Evolutionary conservation across 2,329 filamentous ascomycete genomes (phyloP), one percentile per base, ranked within the genome.

Genomic region (Fusarium armeniacum): DNA sequence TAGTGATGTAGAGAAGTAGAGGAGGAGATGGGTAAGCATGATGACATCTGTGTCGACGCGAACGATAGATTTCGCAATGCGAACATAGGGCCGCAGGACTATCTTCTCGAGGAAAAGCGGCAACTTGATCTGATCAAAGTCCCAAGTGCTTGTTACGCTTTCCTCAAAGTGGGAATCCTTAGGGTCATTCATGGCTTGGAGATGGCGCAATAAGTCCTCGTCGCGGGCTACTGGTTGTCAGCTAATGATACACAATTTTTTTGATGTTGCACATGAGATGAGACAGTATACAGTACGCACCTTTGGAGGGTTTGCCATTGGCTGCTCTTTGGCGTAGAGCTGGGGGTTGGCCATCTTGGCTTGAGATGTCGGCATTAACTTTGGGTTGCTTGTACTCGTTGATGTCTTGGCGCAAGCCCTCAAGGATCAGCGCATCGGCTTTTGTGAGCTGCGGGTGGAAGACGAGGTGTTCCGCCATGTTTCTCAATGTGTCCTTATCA

Each of bases 1-100:
- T 1, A 94, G 78, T 2, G 89, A 89, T 2, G 91, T 93, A 57
- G 81, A 82, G 62, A 91, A 85, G 81, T 94, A 94, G 28, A 93
- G 80, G 36, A 94, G 76, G 24, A 95, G 83, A 77, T 95, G 92
- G 0, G 91, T 93, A 58, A 94, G 78, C 84, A 95, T 93, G 47
- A 94, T 87, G 20, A 94, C 90, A 76, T 95, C 92, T 1, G 90
- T 91, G 58, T 88, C 84, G 61, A 87, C 82, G 16, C 91, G 89
- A 12, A 91, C 89, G 24, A 90, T 78, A 4, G 76, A 78, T 43
- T 82, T 82, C 2, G 87, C 90, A 74, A 84, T 79, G 16, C 79
- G 77, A 49, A 89, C 80, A 76, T 92, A 93, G 1, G 89, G 87
- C 41, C 84, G 81, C 20, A 93, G 79, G 3, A 90, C 18, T 3